Base-by-base conservation (phyloP, 768 basidiomycete species). In the Phanerodontia chrysosporium region DNA sequence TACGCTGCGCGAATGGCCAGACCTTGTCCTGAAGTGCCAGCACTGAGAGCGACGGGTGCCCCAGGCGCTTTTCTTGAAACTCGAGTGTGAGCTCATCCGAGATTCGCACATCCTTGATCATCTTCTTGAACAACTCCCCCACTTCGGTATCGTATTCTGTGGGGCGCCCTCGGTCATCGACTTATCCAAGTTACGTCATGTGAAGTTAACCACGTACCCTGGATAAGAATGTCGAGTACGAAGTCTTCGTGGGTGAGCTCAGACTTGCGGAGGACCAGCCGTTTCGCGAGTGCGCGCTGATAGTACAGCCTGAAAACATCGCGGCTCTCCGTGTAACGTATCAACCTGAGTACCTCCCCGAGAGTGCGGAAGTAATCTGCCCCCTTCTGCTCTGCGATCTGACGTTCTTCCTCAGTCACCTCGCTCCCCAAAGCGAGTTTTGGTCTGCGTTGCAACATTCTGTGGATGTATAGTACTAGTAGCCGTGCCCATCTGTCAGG, bases 261-360 rank as follows among this genome's bases (percentile, higher is more conserved):
- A 53, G 87, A 91, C 69, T 85, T 86, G 60, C 84, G 86, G n/a
- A 95, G 76, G 36, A 98, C 74, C 58, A 98, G 67, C 57, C 95
- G 81, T 75, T 90, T 95, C n/a, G 94, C 90, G 36, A 97, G 74
- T 36, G 87, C 84, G 12, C 92, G 86, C 72, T 89, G 89, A 71
- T 96, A 98, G 73, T 95, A 97, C 25, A 88, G 86, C 65, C 94
- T 83, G 72, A 97, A 98, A 29, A 96, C 92, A 67, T 97, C 94
- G 69, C 93, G 94, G 68, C 95, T 93, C 51, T 92, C 87, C 5
- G 92, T 95, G 69, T 84, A 95, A 55, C 91, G 78, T 72, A 95
- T 96, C 57, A 98, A 73, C 8, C 74, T 81, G 24, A 97, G 75
- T 2, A 83, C 89, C 8, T 74, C 79, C 57, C 90, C 84, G 59